Evolutionary conservation across 2,329 filamentous ascomycete species (phyloP), one percentile per base, ranked within the genome.

Genomic region (Neocatenulostroma microsporum): DNA sequence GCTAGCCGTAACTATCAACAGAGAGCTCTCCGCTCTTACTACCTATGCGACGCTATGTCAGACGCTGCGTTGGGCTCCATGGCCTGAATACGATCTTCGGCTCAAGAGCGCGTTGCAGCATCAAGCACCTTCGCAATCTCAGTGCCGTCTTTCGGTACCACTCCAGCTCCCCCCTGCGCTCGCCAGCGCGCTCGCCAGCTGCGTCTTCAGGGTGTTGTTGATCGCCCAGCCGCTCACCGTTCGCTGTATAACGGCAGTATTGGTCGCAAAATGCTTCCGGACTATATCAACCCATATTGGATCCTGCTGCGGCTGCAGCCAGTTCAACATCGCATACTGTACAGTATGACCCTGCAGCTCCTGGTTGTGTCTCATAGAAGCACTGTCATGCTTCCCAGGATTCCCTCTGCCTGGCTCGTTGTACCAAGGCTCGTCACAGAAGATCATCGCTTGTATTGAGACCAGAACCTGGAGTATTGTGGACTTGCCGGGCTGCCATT

Each of bases 371-470:
- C n/a, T n/a, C n/a, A n/a, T n/a, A 1, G 4, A 23, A 4, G 44
- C 41, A 5, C 52, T 52, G 11, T 23, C 14, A 11, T 39, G n/a
- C 5, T 20, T 20, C 5, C 41, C 18, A 2, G 23, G 30, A n/a
- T 14, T 30, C 21, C 39, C 60, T 10, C 56, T 51, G 2, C 63
- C 67, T 0, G 74, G 73, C 50, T 77, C 72, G 49, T 76, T 77
- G 59, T 65, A 69, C 50, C 60, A 71, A 1, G 73, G 74, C 32
- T 72, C 47, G 12, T 68, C 66, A 43, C 66, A 72, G 31, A 78
- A 63, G 14, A 77, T 67, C 72, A 77, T 74, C 20, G 64, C 62
- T 47, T 77, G 74, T 34, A 77, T 71, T 19, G 68, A 73, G 13
- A 76, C 63, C 12, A 55, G 27, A 4, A 54, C 58, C 41, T 78